phyloP scores from a whole-genome alignment of 75 land plant species.

The Pinus tabuliformis region DNA sequence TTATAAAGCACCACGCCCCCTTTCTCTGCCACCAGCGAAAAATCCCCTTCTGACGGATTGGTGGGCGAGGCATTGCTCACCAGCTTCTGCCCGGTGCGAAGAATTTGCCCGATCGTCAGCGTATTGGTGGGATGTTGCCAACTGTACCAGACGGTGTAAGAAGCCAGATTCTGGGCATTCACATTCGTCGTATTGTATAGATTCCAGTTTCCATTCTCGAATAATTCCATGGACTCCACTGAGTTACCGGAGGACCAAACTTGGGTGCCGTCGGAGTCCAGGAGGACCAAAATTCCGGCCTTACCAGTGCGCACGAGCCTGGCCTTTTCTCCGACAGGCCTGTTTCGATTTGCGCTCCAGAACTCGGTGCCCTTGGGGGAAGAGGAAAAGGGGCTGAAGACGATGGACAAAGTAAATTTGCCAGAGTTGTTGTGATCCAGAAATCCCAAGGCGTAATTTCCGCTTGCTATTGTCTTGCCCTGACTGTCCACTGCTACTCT shows the following conservation, averaged over 20 bases:
- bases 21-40: no score
- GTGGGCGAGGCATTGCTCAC: no score
- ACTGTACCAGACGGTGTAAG: no score
- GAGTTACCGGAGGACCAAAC: not conserved
- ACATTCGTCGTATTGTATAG: no score
- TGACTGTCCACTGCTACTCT: no score
- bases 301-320: not conserved
- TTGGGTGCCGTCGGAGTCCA: not conserved
- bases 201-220: not conserved
- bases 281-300: not conserved
- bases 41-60: no score
- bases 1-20: no score
- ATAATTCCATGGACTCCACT: not conserved
- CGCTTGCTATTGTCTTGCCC: no score
- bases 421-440: conserved; percentile 2
- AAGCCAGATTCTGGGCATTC: no score
- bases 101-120: no score
- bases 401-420: not conserved
- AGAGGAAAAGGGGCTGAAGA: not conserved
- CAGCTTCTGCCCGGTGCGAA: no score
- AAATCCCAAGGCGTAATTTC: not conserved
- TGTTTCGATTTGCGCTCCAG: conserved; percentile 7
- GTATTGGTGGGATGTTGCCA: no score
- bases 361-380: not conserved
- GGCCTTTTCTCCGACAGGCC: not conserved